These are phyloP conservation scores for Tulasnella sp. DNA, from an alignment of 768 basidiomycete genomes.

Conservation along the genomic window DNA sequence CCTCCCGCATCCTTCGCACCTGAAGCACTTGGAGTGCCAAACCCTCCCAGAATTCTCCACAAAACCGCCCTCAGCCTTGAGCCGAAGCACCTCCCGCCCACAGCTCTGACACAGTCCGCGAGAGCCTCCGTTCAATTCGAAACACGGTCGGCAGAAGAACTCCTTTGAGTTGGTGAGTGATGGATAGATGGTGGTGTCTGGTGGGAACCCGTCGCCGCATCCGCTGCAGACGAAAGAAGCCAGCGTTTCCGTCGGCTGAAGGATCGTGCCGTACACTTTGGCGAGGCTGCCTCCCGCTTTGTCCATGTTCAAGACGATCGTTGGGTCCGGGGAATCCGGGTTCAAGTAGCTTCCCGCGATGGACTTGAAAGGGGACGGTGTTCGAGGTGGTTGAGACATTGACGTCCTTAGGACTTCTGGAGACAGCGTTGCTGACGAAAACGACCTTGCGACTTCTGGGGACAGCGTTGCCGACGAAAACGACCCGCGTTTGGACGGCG, in stretches of 20 bases:
- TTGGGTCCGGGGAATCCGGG: conserved; percentile 48
- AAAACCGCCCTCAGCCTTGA: conserved; percentile 74
- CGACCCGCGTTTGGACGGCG: neutral
- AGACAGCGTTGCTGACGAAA: neutral
- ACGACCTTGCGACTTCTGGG: conserved; percentile 31
- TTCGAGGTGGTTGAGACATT: conserved; percentile 48
- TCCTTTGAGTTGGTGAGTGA: conserved; percentile 38
- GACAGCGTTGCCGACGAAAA: neutral
- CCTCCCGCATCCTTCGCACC: conserved; percentile 66
- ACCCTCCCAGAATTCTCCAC: conserved; percentile 63
- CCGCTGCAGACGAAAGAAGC: conserved; percentile 62
- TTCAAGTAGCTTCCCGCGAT: conserved; percentile 31
- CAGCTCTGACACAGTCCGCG: conserved; percentile 70
- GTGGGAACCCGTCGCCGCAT: conserved; percentile 62
- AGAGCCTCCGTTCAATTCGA: conserved; percentile 65
- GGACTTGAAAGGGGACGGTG: conserved; percentile 58
- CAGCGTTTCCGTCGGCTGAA: conserved; percentile 75
- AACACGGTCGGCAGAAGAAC: conserved; percentile 74
- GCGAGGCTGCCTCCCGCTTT: conserved; percentile 52
- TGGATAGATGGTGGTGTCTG: conserved; percentile 83
- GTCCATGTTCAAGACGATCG: conserved; percentile 56
- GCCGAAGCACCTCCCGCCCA: conserved; percentile 62
- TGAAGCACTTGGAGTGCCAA: conserved; percentile 83
- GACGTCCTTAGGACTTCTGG: conserved; percentile 31
- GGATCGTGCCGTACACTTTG: conserved; percentile 79